A percentile compares a stretch with the other conserved stretches of the same genome.
Evolutionary conservation across 495 filamentous ascomycete species (phyloP).

Genomic region (Massariosphaeria phaeospora): DNA sequence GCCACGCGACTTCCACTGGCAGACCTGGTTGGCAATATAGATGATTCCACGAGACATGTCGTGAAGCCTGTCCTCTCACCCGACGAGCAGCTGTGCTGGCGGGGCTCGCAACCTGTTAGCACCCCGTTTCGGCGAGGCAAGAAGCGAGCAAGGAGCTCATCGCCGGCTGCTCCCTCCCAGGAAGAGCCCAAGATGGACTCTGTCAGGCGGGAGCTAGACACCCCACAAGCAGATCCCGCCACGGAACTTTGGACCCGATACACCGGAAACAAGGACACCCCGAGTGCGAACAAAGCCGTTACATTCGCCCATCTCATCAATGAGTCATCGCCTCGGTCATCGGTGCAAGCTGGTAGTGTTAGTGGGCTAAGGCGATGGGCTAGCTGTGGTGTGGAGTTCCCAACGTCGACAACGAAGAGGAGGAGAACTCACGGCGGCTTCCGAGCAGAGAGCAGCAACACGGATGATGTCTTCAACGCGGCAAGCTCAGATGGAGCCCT

Average conservation of each 20-base stretch:
- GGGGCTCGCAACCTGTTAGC: slow-evolving; percentile 49
- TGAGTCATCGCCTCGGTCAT: slow-evolving; percentile 39
- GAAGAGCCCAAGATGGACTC: slow-evolving; percentile 46
- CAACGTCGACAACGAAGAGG: slow-evolving; percentile 48
- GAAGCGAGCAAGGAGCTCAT: slow-evolving; percentile 78
- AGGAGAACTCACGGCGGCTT: slow-evolving; percentile 42
- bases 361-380: slow-evolving; percentile 40
- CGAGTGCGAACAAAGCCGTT: slow-evolving; percentile 24
- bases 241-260: slow-evolving; percentile 85
- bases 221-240: slow-evolving; percentile 76
- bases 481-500: slow-evolving; percentile 39
- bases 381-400: slow-evolving; percentile 69
- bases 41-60: slow-evolving; percentile 52
- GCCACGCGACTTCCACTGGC: slow-evolving; percentile 67
- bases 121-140: slow-evolving; percentile 46
- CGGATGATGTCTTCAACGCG: slow-evolving; percentile 49
- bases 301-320: slow-evolving; percentile 38
- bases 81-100: slow-evolving; percentile 71
- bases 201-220: slow-evolving; percentile 56
- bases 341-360: slow-evolving; percentile 35
- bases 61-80: slow-evolving; percentile 53
- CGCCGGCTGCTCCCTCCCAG: slow-evolving; percentile 68
- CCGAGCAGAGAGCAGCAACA: not conserved
- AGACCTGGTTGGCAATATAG: slow-evolving; percentile 67
- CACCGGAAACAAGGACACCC: slow-evolving; percentile 33